phyloP scores from a whole-genome alignment of 1,284 basidiomycete genomes.

The Takashimella koratensis region DNA sequence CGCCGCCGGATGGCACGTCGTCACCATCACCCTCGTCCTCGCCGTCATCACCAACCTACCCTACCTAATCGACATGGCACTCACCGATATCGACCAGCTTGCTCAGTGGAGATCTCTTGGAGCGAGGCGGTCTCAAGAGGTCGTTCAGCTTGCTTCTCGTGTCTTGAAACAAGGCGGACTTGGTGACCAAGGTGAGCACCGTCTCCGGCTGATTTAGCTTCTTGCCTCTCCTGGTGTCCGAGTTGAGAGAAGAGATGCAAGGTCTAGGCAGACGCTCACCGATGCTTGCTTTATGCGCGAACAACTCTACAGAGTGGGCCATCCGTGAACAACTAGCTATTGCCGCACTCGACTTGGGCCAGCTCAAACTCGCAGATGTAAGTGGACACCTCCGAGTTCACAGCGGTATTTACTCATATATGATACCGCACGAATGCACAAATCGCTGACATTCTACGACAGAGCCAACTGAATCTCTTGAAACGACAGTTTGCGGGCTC shows the following conservation, averaged over 20 bases:
- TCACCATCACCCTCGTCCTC: not conserved
- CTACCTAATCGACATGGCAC: constrained; percentile 7
- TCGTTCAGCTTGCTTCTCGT: constrained; percentile 60
- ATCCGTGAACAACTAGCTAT: constrained; percentile 83
- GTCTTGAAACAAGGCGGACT: constrained; percentile 53
- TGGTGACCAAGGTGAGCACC: constrained; percentile 38
- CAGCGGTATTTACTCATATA: too few species aligned
- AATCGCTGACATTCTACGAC: not conserved
- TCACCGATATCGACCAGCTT: constrained; percentile 61
- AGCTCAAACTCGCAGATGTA: constrained; percentile 76
- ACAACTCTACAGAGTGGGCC: constrained; percentile 87
- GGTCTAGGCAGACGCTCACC: not conserved
- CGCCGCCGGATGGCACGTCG: not conserved
- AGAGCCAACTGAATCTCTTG: not conserved
- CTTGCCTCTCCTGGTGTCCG: too few species aligned
- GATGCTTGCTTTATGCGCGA: not conserved
- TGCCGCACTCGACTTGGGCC: constrained; percentile 78
- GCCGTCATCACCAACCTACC: not conserved
- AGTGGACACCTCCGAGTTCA: constrained; percentile 37
- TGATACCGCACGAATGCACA: too few species aligned
- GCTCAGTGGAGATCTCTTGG: constrained; percentile 66
- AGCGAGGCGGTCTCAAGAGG: constrained; percentile 65
- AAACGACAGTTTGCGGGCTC: constrained; percentile 72
- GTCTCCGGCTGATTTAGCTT: too few species aligned
- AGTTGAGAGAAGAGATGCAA: too few species aligned